Conservation (phyloP, 805 yeast species). For the Maudiozyma saulgeensis region DNA sequence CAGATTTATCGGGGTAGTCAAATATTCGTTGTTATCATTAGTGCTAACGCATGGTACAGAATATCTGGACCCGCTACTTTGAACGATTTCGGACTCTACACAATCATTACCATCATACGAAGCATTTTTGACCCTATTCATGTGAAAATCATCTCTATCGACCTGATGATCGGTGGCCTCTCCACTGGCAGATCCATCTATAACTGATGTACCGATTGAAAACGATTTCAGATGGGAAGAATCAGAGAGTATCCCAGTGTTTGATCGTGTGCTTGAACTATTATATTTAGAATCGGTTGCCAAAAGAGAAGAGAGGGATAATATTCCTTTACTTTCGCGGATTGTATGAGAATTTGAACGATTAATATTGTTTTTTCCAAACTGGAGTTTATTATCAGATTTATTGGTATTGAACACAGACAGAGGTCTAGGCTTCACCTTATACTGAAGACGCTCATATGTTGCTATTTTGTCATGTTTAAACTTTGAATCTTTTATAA, state of each 20-base stretch:
- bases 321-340: constrained; percentile 15
- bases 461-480: constrained; percentile 13
- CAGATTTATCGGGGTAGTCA: too few species aligned
- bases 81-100: too few species aligned
- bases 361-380: neutral
- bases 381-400: neutral
- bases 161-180: too few species aligned
- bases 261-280: neutral
- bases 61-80: too few species aligned
- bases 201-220: too few species aligned
- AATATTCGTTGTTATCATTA: too few species aligned
- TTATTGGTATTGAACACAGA: constrained; percentile 15
- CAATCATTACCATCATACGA: too few species aligned
- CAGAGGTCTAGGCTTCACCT: constrained; percentile 6
- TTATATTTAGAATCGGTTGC: neutral
- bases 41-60: too few species aligned
- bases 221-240: too few species aligned
- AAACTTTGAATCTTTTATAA: constrained; percentile 23
- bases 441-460: constrained; percentile 10
- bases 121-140: too few species aligned
- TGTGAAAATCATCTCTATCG: too few species aligned
- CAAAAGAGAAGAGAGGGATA: constrained; percentile 16
- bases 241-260: neutral
- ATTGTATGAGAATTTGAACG: neutral
- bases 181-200: too few species aligned